These are phyloP conservation scores for Chrysopogon serrulatus DNA, from an alignment of 176 grass and related monocot species.

Conservation along the genomic window DNA sequence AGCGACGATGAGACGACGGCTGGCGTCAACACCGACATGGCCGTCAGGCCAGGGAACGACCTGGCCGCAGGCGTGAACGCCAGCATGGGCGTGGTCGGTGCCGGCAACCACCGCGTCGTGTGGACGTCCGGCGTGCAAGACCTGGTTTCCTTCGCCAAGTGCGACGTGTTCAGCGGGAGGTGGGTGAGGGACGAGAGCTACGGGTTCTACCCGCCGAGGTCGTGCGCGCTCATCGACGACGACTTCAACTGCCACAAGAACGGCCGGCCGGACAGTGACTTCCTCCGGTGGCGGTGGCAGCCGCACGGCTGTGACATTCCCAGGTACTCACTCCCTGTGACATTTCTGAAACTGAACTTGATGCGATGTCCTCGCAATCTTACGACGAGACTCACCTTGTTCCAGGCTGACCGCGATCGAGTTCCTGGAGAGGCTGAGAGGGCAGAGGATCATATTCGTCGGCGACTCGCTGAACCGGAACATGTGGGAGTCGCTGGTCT, in stretches of 20 bases:
- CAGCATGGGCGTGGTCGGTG: neutral
- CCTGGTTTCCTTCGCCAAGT: constrained; percentile 32
- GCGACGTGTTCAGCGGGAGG: constrained; percentile 65
- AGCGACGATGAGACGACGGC: neutral
- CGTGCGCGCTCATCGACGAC: constrained; percentile 57
- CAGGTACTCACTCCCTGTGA: constrained; percentile 15
- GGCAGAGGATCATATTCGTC: constrained; percentile 87
- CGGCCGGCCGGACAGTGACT: constrained; percentile 61
- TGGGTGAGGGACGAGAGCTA: constrained; percentile 77
- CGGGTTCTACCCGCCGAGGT: constrained; percentile 54
- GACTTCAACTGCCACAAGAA: constrained; percentile 95
- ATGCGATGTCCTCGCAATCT: neutral
- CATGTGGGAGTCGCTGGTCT: constrained; percentile 99
- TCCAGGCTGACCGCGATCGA: constrained; percentile 63
- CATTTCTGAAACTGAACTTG: neutral
- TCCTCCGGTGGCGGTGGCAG: constrained; percentile 88
- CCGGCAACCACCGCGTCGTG: constrained; percentile 19
- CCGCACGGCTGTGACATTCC: constrained; percentile 67
- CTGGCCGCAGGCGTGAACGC: neutral
- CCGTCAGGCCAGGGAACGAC: neutral
- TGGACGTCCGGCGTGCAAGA: constrained; percentile 25
- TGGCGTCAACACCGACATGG: neutral
- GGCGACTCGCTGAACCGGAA: constrained; percentile 90
- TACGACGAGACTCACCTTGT: neutral
- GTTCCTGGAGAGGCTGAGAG: constrained; percentile 75